Evolutionary conservation across 2,329 filamentous ascomycete species (phyloP).

Genomic region (Colletotrichum sp.): DNA sequence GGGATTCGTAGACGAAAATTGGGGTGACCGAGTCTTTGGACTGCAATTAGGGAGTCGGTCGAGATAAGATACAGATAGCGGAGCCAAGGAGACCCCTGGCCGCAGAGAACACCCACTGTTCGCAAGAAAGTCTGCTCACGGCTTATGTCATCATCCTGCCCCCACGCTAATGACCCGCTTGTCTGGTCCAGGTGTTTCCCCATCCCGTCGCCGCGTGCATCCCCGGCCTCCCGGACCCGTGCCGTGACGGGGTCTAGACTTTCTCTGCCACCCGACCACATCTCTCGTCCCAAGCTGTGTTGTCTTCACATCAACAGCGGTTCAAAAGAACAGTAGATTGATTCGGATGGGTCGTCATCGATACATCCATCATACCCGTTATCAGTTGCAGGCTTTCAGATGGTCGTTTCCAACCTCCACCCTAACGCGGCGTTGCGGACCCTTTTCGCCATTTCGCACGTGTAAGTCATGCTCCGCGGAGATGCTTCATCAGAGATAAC

Average conservation of each 20-base stretch:
- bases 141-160: conserved; percentile 2
- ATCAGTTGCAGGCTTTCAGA: conserved; percentile 12
- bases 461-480: conserved; percentile 17
- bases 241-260: conserved; percentile 4
- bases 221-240: not conserved
- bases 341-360: not conserved
- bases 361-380: not conserved
- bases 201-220: conserved; percentile 13
- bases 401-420: conserved; percentile 17
- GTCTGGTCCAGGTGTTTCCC: conserved; percentile 4
- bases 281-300: not conserved
- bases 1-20: not conserved
- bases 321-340: not conserved
- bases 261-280: not conserved
- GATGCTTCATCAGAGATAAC: conserved; percentile 19
- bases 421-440: conserved; percentile 11
- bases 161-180: conserved; percentile 10
- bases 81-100: conserved; percentile 7
- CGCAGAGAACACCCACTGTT: not conserved
- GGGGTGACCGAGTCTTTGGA: conserved; percentile 7
- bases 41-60: not conserved
- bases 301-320: not conserved
- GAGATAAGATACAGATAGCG: conserved; percentile 20
- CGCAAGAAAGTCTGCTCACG: not conserved
- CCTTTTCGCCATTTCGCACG: conserved; percentile 4